phyloP scores from a whole-genome alignment of 805 yeast genomes.

The Yarrowia sp. region DNA sequence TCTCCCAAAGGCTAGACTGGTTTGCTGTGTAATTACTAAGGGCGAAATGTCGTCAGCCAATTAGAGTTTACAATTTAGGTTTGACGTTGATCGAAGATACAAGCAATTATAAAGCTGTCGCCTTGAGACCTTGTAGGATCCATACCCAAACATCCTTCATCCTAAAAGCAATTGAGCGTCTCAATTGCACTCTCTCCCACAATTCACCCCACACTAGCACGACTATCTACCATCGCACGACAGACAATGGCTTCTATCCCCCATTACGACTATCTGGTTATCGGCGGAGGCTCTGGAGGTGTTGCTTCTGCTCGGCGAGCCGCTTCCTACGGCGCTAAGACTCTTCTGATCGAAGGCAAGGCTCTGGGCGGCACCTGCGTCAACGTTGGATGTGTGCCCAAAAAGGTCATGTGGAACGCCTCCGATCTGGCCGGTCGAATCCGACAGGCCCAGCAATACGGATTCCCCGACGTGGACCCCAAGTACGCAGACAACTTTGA shows the following conservation, averaged over 20 bases:
- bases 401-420: conserved; percentile 98
- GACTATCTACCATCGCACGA: conserved; percentile 38
- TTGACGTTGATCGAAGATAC: background rate
- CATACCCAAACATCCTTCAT: background rate
- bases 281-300: conserved; percentile 99
- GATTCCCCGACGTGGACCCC: conserved; percentile 67
- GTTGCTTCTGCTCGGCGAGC: conserved; percentile 99
- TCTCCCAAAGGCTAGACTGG: conserved; percentile 24
- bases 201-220: conserved; percentile 14
- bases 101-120: background rate
- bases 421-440: conserved; percentile 83
- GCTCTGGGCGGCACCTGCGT: conserved; percentile 98
- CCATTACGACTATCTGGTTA: conserved; percentile 89
- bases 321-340: conserved; percentile 86
- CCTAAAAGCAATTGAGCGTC: background rate
- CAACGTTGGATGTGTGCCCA: conserved; percentile 98
- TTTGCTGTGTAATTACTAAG: conserved; percentile 20
- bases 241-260: conserved; percentile 57
- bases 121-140: conserved; percentile 2
- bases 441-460: conserved; percentile 80
- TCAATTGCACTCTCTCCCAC: conserved; percentile 13
- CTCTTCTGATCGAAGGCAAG: conserved; percentile 79
- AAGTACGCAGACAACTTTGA: conserved; percentile 68
- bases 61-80: background rate
- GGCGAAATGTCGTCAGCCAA: background rate